These are phyloP conservation scores for Bisporella sp. DNA, from an alignment of 2,329 filamentous ascomycete genomes.

Conservation along the genomic window DNA sequence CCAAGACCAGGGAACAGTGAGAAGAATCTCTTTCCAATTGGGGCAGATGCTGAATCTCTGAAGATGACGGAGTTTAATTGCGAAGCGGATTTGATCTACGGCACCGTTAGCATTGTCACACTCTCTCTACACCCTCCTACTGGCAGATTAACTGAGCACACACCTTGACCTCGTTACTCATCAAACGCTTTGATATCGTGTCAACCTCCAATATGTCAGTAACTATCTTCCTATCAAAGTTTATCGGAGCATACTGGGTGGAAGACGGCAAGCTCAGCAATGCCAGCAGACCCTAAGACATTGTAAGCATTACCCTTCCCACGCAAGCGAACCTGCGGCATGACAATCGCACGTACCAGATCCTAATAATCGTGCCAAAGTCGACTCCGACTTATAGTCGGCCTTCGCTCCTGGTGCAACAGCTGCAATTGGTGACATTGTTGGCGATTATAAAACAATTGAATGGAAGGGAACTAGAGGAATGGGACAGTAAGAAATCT, in stretches of 20 bases:
- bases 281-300: constrained; percentile 73
- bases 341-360: constrained; percentile 57
- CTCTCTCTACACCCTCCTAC: background rate
- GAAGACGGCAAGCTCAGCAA: constrained; percentile 88
- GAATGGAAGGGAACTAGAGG: background rate
- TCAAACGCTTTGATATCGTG: constrained; percentile 96
- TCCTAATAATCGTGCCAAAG: constrained; percentile 77
- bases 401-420: constrained; percentile 28
- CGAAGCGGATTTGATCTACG: constrained; percentile 46
- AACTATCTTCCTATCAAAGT: constrained; percentile 6
- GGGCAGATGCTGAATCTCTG: constrained; percentile 73
- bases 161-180: constrained; percentile 89
- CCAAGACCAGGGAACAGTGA: constrained; percentile 95
- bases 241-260: constrained; percentile 58
- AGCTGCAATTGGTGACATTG: constrained; percentile 31
- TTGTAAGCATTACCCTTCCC: constrained; percentile 8
- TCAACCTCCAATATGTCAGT: constrained; percentile 61
- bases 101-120: constrained; percentile 17
- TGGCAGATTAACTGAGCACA: background rate
- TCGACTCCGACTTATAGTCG: constrained; percentile 78
- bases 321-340: background rate
- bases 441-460: constrained; percentile 3
- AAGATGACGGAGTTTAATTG: constrained; percentile 90
- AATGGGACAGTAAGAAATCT: background rate
- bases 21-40: constrained; percentile 72